Evolutionary conservation across 2,329 filamentous ascomycete genomes (phyloP).

Genomic region (Triangularia verruculosa): DNA sequence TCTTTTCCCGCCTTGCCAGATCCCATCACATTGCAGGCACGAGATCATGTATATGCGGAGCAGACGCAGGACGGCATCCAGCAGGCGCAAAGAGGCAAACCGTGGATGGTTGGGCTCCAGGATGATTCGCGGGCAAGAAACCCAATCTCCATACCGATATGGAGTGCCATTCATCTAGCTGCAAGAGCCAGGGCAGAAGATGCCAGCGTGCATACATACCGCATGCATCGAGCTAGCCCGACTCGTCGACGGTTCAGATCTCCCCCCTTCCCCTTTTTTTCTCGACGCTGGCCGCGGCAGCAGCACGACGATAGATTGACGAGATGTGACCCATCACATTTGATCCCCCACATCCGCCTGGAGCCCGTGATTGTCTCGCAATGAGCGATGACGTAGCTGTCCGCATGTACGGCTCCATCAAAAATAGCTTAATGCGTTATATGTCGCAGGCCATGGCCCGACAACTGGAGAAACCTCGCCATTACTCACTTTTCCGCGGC

Average conservation of each 20-base stretch:
- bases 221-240: constrained; percentile 6
- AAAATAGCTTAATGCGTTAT: neutral
- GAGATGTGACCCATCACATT: neutral
- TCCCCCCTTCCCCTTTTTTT: neutral
- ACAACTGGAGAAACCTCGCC: neutral
- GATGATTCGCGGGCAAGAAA: neutral
- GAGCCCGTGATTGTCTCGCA: neutral
- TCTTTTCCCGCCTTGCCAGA: constrained; percentile 9
- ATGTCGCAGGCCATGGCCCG: neutral
- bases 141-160: constrained; percentile 16
- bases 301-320: constrained; percentile 3
- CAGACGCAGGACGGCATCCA: constrained; percentile 11
- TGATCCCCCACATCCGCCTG: neutral
- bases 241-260: neutral
- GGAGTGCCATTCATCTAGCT: constrained; percentile 4
- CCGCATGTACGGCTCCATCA: neutral
- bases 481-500: neutral
- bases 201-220: constrained; percentile 11
- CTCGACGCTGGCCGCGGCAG: neutral
- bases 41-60: constrained; percentile 4
- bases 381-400: neutral
- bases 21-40: neutral
- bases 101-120: constrained; percentile 19
- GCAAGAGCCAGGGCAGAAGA: constrained; percentile 6
- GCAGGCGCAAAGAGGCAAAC: constrained; percentile 9